These are phyloP conservation scores for Aristolochia fimbriata DNA, from an alignment of 164 flowering plant species.

Conservation along the genomic window DNA sequence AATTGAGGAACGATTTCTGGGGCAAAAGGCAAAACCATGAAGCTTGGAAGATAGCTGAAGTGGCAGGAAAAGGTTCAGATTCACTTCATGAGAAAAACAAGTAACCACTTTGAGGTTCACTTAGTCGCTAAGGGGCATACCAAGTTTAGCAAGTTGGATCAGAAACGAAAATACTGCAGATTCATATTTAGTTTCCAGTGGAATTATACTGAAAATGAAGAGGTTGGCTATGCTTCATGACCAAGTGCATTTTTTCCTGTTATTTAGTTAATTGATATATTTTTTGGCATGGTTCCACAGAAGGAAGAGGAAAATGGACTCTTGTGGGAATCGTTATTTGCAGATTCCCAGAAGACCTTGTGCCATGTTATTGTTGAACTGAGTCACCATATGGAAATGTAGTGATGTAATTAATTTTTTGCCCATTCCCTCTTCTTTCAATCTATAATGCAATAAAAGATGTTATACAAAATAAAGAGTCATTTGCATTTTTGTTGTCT, in stretches of 20 bases:
- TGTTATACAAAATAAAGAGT: too few relatives aligned
- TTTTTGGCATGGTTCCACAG: constrained; percentile 5
- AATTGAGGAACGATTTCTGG: too few relatives aligned
- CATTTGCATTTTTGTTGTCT: too few relatives aligned
- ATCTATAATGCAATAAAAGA: too few relatives aligned
- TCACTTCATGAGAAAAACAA: too few relatives aligned
- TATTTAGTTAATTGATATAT: background rate
- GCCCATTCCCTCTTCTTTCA: too few relatives aligned
- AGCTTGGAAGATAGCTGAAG: background rate
- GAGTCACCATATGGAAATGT: too few relatives aligned
- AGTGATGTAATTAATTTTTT: too few relatives aligned
- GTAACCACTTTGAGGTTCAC: background rate
- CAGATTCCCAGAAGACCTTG: constrained; percentile 3
- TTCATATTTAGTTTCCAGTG: background rate
- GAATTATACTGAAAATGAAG: background rate
- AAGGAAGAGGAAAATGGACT: background rate
- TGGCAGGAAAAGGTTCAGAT: too few relatives aligned
- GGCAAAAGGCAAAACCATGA: too few relatives aligned
- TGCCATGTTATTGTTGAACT: constrained; percentile 1
- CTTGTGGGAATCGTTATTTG: constrained; percentile 7
- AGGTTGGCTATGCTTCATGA: background rate
- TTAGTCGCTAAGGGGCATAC: background rate
- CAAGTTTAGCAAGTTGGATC: background rate
- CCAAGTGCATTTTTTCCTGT: background rate
- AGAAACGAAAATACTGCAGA: background rate